A percentile compares a stretch with the other conserved stretches of the same genome.
Conservation (phyloP, 2,329 filamentous ascomycete species). For the Tolypocladium pustulatum region DNA sequence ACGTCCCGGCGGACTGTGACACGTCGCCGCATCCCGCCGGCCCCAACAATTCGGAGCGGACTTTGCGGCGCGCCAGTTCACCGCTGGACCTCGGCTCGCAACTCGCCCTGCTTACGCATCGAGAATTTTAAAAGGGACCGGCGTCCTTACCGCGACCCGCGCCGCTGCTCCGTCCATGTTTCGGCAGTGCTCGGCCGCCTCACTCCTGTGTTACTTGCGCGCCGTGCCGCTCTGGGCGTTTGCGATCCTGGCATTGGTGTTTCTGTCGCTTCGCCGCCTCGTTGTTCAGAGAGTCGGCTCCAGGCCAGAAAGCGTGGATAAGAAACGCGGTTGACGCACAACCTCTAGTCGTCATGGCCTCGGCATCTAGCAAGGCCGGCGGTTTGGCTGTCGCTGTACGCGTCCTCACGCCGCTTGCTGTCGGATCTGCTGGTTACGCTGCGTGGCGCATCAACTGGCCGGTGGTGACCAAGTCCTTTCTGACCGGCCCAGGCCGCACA, state of each 20-base stretch:
- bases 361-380: conserved; percentile 19
- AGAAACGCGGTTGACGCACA: background rate
- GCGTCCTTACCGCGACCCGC: background rate
- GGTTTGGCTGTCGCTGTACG: conserved; percentile 23
- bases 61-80: background rate
- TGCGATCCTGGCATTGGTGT: background rate
- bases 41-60: background rate
- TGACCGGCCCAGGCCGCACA: conserved; percentile 43
- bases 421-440: conserved; percentile 35
- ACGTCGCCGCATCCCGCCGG: background rate
- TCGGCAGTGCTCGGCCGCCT: background rate
- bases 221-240: background rate
- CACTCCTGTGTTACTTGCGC: background rate
- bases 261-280: background rate
- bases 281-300: background rate
- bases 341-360: conserved; percentile 14
- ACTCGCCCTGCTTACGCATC: background rate
- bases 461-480: conserved; percentile 28
- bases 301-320: background rate
- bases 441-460: conserved; percentile 34
- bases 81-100: background rate
- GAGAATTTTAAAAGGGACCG: background rate
- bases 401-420: conserved; percentile 29
- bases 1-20: background rate
- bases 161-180: background rate